Evolutionary conservation across 108 stramenopile genomes (phyloP).

Genomic region (Parietichytrium sp.): DNA sequence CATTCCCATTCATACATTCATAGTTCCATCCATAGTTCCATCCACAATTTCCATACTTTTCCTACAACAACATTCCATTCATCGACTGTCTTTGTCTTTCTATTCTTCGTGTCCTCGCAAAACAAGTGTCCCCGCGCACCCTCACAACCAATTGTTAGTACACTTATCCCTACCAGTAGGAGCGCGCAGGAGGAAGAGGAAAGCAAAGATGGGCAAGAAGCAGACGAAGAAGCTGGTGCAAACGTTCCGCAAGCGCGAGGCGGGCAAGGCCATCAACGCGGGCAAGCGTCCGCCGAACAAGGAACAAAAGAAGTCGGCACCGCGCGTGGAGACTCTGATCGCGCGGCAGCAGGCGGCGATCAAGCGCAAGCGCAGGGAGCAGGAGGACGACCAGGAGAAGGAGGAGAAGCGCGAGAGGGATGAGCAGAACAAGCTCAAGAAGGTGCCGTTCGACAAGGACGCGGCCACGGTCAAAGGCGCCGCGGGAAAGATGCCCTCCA

Average conservation of each 20-base stretch:
- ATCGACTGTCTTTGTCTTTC: no score
- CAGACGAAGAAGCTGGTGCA: conserved; percentile 37
- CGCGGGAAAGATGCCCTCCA: no score
- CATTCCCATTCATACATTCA: no score
- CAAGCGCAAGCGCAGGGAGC: not conserved
- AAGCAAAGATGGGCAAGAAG: conserved; percentile 6
- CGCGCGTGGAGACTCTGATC: not conserved
- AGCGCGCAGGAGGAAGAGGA: no score
- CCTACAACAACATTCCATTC: no score
- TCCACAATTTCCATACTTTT: no score
- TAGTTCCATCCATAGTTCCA: no score
- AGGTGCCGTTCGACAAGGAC: conserved; percentile 25
- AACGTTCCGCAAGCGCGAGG: not conserved
- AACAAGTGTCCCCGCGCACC: no score
- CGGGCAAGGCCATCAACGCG: conserved; percentile 22
- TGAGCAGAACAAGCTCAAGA: not conserved
- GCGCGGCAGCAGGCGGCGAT: conserved; percentile 27
- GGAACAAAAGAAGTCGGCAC: not conserved
- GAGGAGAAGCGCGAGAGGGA: not conserved
- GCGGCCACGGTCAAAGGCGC: conserved; percentile 1
- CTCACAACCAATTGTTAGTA: no score
- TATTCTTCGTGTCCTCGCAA: no score
- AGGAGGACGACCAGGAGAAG: not conserved
- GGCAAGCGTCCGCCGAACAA: not conserved
- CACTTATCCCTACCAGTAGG: no score